Evolutionary conservation across 1,139 yeast species (phyloP), one percentile per base, ranked within the genome.

Genomic region (Yarrowia galli): DNA sequence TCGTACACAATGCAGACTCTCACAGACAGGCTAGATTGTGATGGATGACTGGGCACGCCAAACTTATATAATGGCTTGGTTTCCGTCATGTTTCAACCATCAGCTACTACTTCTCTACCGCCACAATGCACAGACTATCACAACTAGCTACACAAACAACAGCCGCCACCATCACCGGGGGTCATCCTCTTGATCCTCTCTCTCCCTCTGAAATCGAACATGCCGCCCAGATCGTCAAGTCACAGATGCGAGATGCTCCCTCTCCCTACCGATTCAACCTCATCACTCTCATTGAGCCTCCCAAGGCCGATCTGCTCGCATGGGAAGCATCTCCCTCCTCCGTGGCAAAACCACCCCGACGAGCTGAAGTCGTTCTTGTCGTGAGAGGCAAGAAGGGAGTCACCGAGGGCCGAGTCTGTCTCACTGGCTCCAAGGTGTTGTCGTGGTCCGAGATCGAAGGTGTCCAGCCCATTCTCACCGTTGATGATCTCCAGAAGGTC

Each of bases 131-230:
- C 61, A 13, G 61, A 40, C 61, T 54, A 9, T n/a, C 18, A 1
- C 61, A 54, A 25, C 61, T 54, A 40, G 61, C 61, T n/a, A 25
- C 46, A 3, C 61, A 54, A 22, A 84, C 88, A 35, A 85, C 89
- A 42, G 67, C 70, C 3, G 65, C 73, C 28, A 68, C 69, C 35
- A 64, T 68, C 42, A 81, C 87, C 51, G 79, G 80, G 56, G 79
- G 81, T 40, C 91, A 89, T 77, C 92, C 93, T 36, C 81, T 89
- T 74, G 95, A 89, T 78, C 93, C 92, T 15, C 83, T 89, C 71
- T 79, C 88, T 54, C 83, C 86, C 25, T 82, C 77, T 68, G 95
- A 89, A 79, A 83, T 82, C 73, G 76, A 79, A 71, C 80, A 82
- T 15, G 82, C 80, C 43, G 81, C 85, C 22, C 74, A 74, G 42